Evolutionary conservation across 306 rosid species (phyloP).

Genomic region (Erythrophleum fordii): DNA sequence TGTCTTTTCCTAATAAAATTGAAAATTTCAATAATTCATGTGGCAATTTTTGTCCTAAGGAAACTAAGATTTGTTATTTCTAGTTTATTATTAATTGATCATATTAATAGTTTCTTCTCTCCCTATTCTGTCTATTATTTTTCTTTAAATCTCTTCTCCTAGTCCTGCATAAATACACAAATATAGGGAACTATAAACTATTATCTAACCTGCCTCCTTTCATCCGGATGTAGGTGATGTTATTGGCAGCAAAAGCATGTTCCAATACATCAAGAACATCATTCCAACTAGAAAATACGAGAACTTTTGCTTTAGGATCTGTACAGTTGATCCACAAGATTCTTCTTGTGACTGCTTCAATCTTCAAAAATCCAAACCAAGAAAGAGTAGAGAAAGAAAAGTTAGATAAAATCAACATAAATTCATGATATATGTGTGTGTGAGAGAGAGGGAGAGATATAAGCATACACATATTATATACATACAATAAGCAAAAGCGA

Average conservation of each 20-base stretch:
- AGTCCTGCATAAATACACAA: conserved; percentile 30
- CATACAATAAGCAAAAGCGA: conserved; percentile 7
- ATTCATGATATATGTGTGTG: neutral
- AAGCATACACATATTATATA: neutral
- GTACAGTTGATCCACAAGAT: conserved; percentile 83
- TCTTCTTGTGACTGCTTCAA: conserved; percentile 93
- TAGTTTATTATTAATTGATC: conserved; percentile 5
- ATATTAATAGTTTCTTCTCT: conserved; percentile 9
- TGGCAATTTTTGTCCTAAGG: neutral
- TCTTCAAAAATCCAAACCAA: conserved; percentile 54
- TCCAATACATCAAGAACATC: conserved; percentile 95
- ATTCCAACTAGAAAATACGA: conserved; percentile 96
- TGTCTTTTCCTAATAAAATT: neutral
- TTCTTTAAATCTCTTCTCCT: conserved; percentile 19
- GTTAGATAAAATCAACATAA: conserved; percentile 6
- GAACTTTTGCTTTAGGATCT: conserved; percentile 75
- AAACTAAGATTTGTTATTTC: neutral
- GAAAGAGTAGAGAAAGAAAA: conserved; percentile 23
- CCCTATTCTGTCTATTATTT: conserved; percentile 8
- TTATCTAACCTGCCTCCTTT: conserved; percentile 91
- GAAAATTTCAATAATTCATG: neutral
- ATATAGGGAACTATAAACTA: conserved; percentile 6
- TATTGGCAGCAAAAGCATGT: conserved; percentile 79
- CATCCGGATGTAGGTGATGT: conserved; percentile 72
- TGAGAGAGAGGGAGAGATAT: neutral